These are phyloP conservation scores for Seiridium cupressi DNA, from an alignment of 2,329 filamentous ascomycete species.

Conservation along the genomic window DNA sequence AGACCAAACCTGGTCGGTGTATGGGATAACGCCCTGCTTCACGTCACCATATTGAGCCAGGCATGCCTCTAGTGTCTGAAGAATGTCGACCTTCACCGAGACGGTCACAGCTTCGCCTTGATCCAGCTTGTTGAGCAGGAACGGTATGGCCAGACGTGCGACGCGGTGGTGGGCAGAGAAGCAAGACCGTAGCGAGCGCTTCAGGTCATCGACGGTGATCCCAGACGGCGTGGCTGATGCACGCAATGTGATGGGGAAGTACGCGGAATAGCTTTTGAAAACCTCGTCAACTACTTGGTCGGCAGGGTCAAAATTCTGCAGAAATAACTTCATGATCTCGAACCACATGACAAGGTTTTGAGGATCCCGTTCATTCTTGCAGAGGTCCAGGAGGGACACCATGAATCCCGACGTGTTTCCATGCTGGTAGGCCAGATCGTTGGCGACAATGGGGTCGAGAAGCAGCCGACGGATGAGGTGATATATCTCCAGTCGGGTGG, in stretches of 20 bases:
- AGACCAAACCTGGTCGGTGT: slow-evolving; percentile 51
- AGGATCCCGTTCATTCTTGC: slow-evolving; percentile 54
- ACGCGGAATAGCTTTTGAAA: slow-evolving; percentile 56
- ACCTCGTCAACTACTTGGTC: slow-evolving; percentile 46
- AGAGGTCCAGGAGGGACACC: slow-evolving; percentile 47
- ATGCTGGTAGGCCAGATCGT: slow-evolving; percentile 43
- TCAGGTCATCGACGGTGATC: slow-evolving; percentile 56
- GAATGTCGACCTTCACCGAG: slow-evolving; percentile 59
- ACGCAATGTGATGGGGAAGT: slow-evolving; percentile 59
- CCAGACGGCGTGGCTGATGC: slow-evolving; percentile 46
- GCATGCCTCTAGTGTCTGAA: slow-evolving; percentile 54
- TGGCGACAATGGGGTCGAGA: slow-evolving; percentile 37
- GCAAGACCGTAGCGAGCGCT: slow-evolving; percentile 49
- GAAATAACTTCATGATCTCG: slow-evolving; percentile 42
- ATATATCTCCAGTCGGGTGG: slow-evolving; percentile 53
- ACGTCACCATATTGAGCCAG: slow-evolving; percentile 47
- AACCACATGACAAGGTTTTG: slow-evolving; percentile 59
- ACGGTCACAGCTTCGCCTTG: slow-evolving; percentile 58
- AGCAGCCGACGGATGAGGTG: slow-evolving; percentile 45
- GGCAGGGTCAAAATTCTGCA: slow-evolving; percentile 43
- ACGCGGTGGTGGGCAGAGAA: slow-evolving; percentile 50
- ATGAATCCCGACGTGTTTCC: slow-evolving; percentile 45
- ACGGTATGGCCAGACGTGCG: slow-evolving; percentile 47
- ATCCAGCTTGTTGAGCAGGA: slow-evolving; percentile 55
- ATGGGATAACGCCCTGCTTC: slow-evolving; percentile 45